Conservation (phyloP, 345 rosid genomes). For the Heritiera fomes region DNA sequence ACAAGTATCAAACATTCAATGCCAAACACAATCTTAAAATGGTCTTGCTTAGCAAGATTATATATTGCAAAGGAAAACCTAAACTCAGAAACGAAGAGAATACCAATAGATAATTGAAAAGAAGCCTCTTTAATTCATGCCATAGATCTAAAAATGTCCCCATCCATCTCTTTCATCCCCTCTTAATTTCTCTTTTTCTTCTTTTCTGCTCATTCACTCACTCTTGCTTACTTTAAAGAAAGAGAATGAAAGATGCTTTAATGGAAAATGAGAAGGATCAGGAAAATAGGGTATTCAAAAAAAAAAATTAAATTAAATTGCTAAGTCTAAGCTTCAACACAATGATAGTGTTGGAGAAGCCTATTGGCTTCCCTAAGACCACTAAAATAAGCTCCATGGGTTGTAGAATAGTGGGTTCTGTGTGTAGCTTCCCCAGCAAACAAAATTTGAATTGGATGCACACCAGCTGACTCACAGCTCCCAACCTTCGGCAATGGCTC, state of each 20-base stretch:
- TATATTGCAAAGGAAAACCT: slow-evolving; percentile 19
- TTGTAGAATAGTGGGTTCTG: slow-evolving; percentile 92
- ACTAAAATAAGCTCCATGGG: slow-evolving; percentile 97
- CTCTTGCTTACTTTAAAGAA: slow-evolving; percentile 30
- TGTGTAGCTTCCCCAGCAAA: slow-evolving; percentile 99
- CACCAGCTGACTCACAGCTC: slow-evolving; percentile 5
- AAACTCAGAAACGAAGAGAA: slow-evolving; percentile 30
- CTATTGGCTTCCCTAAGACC: slow-evolving; percentile 94
- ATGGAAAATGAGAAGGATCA: slow-evolving; percentile 28
- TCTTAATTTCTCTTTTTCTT: slow-evolving; percentile 5
- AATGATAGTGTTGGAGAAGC: slow-evolving; percentile 84
- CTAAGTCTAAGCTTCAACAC: slow-evolving; percentile 48
- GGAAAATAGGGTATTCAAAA: slow-evolving; percentile 31
- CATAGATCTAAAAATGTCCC: slow-evolving; percentile 48
- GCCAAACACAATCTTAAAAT: slow-evolving; percentile 29
- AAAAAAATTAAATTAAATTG: slow-evolving; percentile 27
- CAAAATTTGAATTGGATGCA: slow-evolving; percentile 58
- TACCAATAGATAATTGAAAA: slow-evolving; percentile 28
- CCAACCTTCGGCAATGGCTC: slow-evolving; percentile 70
- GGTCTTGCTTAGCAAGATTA: slow-evolving; percentile 32
- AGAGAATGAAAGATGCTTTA: slow-evolving; percentile 28
- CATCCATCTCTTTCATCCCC: slow-evolving; percentile 34
- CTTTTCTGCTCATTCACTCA: slow-evolving; percentile 21
- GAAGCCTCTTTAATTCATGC: slow-evolving; percentile 51
- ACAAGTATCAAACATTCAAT: slow-evolving; percentile 28